These are phyloP conservation scores for Penicillium sp. DNA, from an alignment of 2,329 filamentous ascomycete species.

Conservation along the genomic window DNA sequence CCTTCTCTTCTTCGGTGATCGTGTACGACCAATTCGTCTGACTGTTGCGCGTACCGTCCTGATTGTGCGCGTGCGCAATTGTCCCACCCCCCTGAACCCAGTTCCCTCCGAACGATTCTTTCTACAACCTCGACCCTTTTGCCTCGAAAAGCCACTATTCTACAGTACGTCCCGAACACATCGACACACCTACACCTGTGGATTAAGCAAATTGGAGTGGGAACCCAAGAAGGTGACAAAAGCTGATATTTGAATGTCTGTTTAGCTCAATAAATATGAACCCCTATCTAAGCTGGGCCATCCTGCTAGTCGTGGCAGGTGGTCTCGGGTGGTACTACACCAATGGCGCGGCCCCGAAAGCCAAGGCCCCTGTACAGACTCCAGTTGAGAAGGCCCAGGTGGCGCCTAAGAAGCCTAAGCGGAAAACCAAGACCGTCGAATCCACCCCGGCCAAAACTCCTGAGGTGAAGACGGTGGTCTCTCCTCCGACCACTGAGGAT, in stretches of 20 bases:
- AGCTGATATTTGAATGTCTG: conserved; percentile 10
- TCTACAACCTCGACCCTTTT: conserved; percentile 1
- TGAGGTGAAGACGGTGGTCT: conserved; percentile 36
- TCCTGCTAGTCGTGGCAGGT: conserved; percentile 47
- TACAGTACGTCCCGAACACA: conserved; percentile 15
- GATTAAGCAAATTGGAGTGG: not conserved
- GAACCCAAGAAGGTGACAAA: not conserved
- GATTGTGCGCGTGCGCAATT: conserved; percentile 13
- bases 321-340: conserved; percentile 49
- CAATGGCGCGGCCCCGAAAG: conserved; percentile 38
- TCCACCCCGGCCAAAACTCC: conserved; percentile 33
- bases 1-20: conserved; percentile 1
- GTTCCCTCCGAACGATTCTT: not conserved
- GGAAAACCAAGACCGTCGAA: conserved; percentile 39
- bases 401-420: conserved; percentile 48
- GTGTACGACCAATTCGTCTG: conserved; percentile 13
- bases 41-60: conserved; percentile 12
- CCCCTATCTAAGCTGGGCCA: conserved; percentile 50
- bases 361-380: conserved; percentile 33
- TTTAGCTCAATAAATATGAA: conserved; percentile 43
- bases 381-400: conserved; percentile 43
- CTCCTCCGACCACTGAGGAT: conserved; percentile 32
- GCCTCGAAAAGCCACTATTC: conserved; percentile 1
- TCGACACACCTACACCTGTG: too few species aligned
- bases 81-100: conserved; percentile 8